Evolutionary conservation across 139 green algal species (phyloP), one percentile per base, ranked within the genome.

Genomic region (Trebouxia sp.): DNA sequence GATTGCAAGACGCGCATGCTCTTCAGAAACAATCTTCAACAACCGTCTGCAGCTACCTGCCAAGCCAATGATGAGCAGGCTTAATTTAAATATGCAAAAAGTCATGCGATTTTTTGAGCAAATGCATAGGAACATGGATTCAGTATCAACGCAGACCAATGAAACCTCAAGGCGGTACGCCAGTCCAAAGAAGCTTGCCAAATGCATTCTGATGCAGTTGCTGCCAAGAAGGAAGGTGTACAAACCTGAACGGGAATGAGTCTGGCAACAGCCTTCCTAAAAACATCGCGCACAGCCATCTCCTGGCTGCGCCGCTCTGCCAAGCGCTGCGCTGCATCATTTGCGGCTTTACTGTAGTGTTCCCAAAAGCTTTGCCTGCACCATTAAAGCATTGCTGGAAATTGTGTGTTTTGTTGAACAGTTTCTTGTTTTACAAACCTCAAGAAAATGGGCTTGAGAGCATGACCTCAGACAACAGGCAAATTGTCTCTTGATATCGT

Each of bases 301-400:
- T 98, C 94, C 81, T 92, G 91, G 15, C 90, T 86, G 10, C 91
- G 78, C 30, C 93, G 85, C 7, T 75, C 43, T 7, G 86, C 88
- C 83, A 97, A 91, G 67, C 87, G 75, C 78, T 98, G 93, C 15
- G 93, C 93, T 42, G 97, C 79, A 45, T 72, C 62, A 45, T 72
- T 72, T 32, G 62, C 62, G 0, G 32, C 62, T 24, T 28, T 9
- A 35, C 62, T 77, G 41, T 53, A 56, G 35, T 55, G 39, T 39
- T 77, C 67, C 42, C 67, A 56, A 22, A 77, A 77, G 8, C 24
- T 53, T 3, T 77, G 42, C 41, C 67, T 77, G 41, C 39, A 58
- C 15, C 48, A 58, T n/a, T 58, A 14, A n/a, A n/a, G 48, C 48
- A 58, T 14, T n/a, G 48, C 14, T n/a, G 17, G 17, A 14, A 14